Base-by-base conservation (phyloP, 148 eudicot genomes). In the Dianthus caryophyllus region DNA sequence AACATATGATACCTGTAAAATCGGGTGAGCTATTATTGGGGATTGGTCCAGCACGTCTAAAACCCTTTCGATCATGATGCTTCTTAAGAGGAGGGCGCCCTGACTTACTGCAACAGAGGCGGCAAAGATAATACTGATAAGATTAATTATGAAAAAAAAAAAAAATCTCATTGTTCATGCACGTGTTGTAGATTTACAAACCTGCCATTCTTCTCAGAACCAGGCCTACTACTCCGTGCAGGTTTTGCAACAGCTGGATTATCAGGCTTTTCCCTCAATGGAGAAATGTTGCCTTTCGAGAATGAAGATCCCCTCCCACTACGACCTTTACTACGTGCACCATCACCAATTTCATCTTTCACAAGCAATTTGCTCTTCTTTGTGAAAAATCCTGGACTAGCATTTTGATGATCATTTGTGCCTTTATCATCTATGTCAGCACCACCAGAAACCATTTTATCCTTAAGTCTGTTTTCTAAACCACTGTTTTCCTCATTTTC, bases 151-250 rank as follows among this genome's bases (percentile, higher is more conserved):
- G 39, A 24, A 41, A 70, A 21, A 51, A 41, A 1, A 59, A 0
- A 21, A 57, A 36, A 57, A 38, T 21, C 38, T 8, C 27, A 61
- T 52, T 56, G 41, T 17, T 36, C 67, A 73, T 29, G 20, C 5
- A 18, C 26, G 52, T 30, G 31, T 15, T 54, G 25, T 46, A 68
- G 50, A 21, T 38, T 55, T 36, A 49, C 65, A 71, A 48, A 89
- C 97, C 97, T 92, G 80, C 87, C 89, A 78, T 66, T 82, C 86
- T 92, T 92, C 30, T 92, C 97, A 73, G 85, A 82, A 69, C 83
- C 84, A 75, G 91, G 85, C 77, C 78, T 82, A 21, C 71, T 24
- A 65, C 74, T 83, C 46, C 94, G 81, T 31, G 77, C 67, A 66
- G 96, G 96, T 68, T 89, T 89, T 39, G 69, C 70, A 57, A 82